Base-by-base conservation (phyloP, 2,329 filamentous ascomycete species). In the Cladosporium oxysporum region DNA sequence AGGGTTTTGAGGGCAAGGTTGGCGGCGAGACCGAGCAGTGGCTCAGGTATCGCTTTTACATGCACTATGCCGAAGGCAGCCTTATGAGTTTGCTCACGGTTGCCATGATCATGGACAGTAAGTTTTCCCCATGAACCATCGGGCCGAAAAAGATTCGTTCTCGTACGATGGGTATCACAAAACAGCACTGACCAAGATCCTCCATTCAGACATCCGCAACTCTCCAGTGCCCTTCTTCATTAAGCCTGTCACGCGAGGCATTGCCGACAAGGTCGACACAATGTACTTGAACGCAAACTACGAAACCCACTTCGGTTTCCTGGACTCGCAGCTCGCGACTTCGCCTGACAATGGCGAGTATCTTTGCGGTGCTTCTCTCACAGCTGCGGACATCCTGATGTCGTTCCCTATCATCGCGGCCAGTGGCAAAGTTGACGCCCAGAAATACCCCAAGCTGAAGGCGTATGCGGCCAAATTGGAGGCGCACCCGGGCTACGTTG, bases 61-160 rank as follows among this genome's bases (percentile, higher is more conserved):
- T 97, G 83, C 90, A 97, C 76, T 97, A 93, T 77, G 84, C 87
- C 5, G 94, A 97, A 79, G 94, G 93, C 12, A 91, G 87, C 67
- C 79, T 97, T 68, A 95, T 96, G 89, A 85, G 87, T 0, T 81
- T 88, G 58, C 76, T 95, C 68, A 78, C 93, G 0, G 78, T 91
- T 68, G 80, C 83, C 16, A 75, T 95, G 18, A 79, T 96, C 29
- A 80, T 90, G 23, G 75, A 83, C 55, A 80, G 84, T 84, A 81
- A 72, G 83, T 77, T 14, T 18, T 16, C 16, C 35, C 64, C 49
- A 7, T 52, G 21, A 18, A 52, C 16, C 49, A 4, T 52, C 12
- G 49, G n/a, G 37, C 37, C 7, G 18, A 21, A 44, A 18, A 21
- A 5, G 10, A n/a, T 44, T 44, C 7, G 18, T n/a, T n/a, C 16